A percentile compares a stretch with the other conserved stretches of the same genome.
Evolutionary conservation across 2,329 filamentous ascomycete genomes (phyloP).

Genomic region (Talaromyces pinophilus): DNA sequence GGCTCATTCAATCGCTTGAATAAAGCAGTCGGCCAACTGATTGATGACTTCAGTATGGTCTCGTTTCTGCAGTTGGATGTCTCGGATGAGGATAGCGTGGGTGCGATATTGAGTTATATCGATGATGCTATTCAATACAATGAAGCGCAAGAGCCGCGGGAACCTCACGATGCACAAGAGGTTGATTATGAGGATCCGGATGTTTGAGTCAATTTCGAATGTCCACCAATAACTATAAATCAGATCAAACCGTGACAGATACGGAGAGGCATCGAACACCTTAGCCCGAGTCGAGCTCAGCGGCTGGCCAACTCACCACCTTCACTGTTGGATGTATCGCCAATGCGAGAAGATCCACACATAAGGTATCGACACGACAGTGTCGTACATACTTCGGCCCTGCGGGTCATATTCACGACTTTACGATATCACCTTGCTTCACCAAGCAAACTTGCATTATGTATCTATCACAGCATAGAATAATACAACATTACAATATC

Average conservation of each 20-base stretch:
- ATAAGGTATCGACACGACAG: neutral
- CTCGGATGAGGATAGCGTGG: slow-evolving; percentile 89
- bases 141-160: slow-evolving; percentile 87
- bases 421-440: neutral
- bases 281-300: neutral
- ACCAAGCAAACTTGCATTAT: slow-evolving; percentile 1
- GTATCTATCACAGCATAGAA: neutral
- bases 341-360: neutral
- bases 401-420: slow-evolving; percentile 4
- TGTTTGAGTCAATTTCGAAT: slow-evolving; percentile 23
- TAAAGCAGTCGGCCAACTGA: slow-evolving; percentile 81
- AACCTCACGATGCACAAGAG: slow-evolving; percentile 69
- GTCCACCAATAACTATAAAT: neutral
- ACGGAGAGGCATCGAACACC: neutral
- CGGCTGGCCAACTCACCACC: neutral
- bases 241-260: no score
- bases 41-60: slow-evolving; percentile 98
- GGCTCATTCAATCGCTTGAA: slow-evolving; percentile 81
- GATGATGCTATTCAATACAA: slow-evolving; percentile 93
- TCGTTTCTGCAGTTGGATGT: slow-evolving; percentile 89
- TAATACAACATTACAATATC: neutral
- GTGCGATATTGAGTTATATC: slow-evolving; percentile 81
- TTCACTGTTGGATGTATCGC: neutral
- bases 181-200: slow-evolving; percentile 50
- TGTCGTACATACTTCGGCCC: neutral